Evolutionary conservation across 345 rosid species (phyloP).

Genomic region (Turnera subulata): DNA sequence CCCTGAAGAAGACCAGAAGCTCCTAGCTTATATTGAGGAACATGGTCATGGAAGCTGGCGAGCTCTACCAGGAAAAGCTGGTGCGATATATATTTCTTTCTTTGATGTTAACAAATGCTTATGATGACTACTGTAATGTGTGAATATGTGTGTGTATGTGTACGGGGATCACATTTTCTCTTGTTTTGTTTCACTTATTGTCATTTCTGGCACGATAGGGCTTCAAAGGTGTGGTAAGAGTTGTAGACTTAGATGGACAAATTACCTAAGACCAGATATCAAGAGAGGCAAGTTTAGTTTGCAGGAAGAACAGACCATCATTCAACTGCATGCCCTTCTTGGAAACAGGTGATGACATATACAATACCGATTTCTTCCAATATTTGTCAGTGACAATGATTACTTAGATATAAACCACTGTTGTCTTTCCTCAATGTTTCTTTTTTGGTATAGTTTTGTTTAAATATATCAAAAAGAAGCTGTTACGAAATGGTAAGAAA

Average conservation of each 20-base stretch:
- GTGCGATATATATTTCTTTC: background rate
- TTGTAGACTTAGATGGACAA: constrained; percentile 16
- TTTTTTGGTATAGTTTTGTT: too few species aligned
- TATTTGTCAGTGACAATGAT: too few species aligned
- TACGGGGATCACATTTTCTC: too few species aligned
- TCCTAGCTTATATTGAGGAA: constrained; percentile 6
- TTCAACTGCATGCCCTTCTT: constrained; percentile 17
- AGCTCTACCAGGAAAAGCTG: constrained; percentile 10
- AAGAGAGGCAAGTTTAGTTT: constrained; percentile 14
- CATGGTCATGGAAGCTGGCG: constrained; percentile 18
- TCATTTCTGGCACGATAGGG: background rate
- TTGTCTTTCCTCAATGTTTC: too few species aligned
- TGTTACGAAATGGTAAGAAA: too few species aligned
- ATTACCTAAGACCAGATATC: constrained; percentile 15
- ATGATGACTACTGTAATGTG: too few species aligned
- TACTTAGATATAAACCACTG: too few species aligned
- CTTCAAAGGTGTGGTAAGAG: constrained; percentile 18
- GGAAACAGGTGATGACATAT: constrained; percentile 10
- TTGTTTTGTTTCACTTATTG: background rate
- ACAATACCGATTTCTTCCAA: too few species aligned
- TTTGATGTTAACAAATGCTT: too few species aligned
- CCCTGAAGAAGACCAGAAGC: constrained; percentile 18
- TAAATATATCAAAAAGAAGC: too few species aligned
- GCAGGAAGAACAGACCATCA: constrained; percentile 15
- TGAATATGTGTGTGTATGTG: too few species aligned